phyloP scores from a whole-genome alignment of 2,329 filamentous ascomycete species.

The Huntiella moniliformis region DNA sequence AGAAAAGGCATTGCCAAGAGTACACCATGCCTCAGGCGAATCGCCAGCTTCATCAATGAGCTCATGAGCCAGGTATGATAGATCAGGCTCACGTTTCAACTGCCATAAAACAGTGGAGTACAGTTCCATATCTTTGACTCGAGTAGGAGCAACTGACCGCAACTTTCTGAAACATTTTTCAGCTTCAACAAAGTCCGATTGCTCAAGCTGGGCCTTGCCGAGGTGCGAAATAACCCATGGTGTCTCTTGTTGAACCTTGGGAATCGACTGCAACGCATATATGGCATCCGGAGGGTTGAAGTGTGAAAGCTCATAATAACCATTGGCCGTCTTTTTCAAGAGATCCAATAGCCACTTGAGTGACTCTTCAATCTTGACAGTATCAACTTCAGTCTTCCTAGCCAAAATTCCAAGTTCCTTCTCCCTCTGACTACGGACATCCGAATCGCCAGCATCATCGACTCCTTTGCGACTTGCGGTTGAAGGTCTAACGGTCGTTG shows the following conservation, averaged over 20 bases:
- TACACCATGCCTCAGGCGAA: constrained; percentile 90
- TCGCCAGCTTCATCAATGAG: constrained; percentile 72
- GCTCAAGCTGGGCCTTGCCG: constrained; percentile 80
- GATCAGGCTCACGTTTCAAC: constrained; percentile 73
- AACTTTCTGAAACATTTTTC: constrained; percentile 73
- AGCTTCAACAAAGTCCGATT: constrained; percentile 66
- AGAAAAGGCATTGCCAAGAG: constrained; percentile 86
- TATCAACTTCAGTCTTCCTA: constrained; percentile 31
- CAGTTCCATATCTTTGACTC: constrained; percentile 88
- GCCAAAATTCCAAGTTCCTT: constrained; percentile 4
- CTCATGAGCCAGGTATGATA: constrained; percentile 83
- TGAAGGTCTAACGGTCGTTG: constrained; percentile 67
- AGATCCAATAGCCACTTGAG: constrained; percentile 61
- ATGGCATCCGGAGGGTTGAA: constrained; percentile 67
- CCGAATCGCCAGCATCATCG: constrained; percentile 47
- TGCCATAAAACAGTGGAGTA: constrained; percentile 99
- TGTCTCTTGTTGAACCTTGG: constrained; percentile 62
- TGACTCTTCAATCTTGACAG: constrained; percentile 52
- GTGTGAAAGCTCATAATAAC: constrained; percentile 58
- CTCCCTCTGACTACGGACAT: constrained; percentile 23
- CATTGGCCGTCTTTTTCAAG: constrained; percentile 62
- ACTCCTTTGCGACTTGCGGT: constrained; percentile 72
- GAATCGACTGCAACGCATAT: constrained; percentile 51
- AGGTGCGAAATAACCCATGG: constrained; percentile 87
- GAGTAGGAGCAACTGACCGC: constrained; percentile 59